Evolutionary conservation across 1,139 yeast genomes (phyloP).

Genomic region (Candida sp.): DNA sequence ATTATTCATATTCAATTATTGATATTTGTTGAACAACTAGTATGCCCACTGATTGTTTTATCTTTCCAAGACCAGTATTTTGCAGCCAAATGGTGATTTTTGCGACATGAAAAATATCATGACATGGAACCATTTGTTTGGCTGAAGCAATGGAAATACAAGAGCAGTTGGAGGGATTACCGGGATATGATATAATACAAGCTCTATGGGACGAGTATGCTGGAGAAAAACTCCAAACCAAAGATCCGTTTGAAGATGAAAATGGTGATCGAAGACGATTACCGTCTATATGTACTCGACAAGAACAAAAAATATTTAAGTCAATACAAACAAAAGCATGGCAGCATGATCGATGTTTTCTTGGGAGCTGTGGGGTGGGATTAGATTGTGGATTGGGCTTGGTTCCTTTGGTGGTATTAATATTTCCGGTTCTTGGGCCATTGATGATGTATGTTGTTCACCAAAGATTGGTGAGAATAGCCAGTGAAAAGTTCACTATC

Average conservation of each 20-base stretch:
- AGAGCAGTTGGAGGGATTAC: constrained; percentile 46
- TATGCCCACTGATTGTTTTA: too few species aligned
- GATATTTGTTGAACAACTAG: too few species aligned
- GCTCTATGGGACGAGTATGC: constrained; percentile 65
- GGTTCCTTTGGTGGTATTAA: constrained; percentile 61
- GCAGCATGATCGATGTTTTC: constrained; percentile 76
- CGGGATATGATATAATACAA: constrained; percentile 53
- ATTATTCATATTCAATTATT: too few species aligned
- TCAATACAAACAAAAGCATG: constrained; percentile 71
- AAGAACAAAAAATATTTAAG: constrained; percentile 70
- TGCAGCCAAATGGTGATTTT: too few species aligned
- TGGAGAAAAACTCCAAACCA: constrained; percentile 58
- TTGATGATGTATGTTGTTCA: constrained; percentile 75
- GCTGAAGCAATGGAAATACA: constrained; percentile 14
- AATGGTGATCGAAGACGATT: constrained; percentile 57
- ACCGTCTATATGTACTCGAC: constrained; percentile 51
- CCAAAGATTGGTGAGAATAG: constrained; percentile 57
- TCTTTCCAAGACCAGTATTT: too few species aligned
- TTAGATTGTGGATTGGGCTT: constrained; percentile 76
- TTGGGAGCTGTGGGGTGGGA: constrained; percentile 71
- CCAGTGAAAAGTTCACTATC: constrained; percentile 51
- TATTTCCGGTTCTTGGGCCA: constrained; percentile 80
- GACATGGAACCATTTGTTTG: too few species aligned
- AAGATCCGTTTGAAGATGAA: constrained; percentile 67
- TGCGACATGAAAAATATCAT: too few species aligned